Percentiles rank a stretch among this genome's conserved stretches.
phyloP scores from a whole-genome alignment of 768 basidiomycete genomes.

The Pisolithus microcarpus region DNA sequence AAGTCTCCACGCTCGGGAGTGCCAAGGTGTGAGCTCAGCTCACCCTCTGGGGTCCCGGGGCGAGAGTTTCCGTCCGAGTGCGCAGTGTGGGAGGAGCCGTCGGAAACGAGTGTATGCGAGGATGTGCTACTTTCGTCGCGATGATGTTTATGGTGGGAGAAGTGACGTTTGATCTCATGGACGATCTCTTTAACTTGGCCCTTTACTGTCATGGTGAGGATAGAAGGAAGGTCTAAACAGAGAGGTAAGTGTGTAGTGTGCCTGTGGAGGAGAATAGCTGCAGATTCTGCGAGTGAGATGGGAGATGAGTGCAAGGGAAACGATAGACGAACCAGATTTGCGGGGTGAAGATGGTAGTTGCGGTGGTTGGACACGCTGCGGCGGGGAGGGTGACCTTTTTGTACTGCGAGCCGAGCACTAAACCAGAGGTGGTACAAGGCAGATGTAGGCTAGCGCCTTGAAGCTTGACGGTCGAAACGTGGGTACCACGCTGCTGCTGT shows the following conservation, averaged over 20 bases:
- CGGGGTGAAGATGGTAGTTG: neutral
- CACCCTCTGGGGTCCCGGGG: neutral
- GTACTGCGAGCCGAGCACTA: neutral
- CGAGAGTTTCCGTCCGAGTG: constrained; percentile 11
- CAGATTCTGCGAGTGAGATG: neutral
- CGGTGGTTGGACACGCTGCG: constrained; percentile 6
- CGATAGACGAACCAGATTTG: constrained; percentile 4
- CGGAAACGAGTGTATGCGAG: constrained; percentile 6
- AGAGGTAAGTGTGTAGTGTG: neutral
- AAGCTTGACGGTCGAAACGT: too few species aligned
- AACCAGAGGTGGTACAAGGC: neutral
- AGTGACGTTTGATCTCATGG: constrained; percentile 26
- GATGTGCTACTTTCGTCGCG: constrained; percentile 10
- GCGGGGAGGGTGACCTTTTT: neutral
- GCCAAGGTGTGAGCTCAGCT: neutral
- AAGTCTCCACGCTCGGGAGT: neutral
- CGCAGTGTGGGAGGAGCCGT: constrained; percentile 1
- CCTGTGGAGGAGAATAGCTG: neutral
- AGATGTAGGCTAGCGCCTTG: neutral
- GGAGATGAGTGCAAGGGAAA: constrained; percentile 1
- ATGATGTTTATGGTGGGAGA: constrained; percentile 20
- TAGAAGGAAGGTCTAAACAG: neutral
- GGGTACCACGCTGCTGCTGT: too few species aligned
- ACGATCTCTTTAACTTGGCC: constrained; percentile 23
- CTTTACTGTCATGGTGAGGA: constrained; percentile 26